Conservation (phyloP, 2,329 filamentous ascomycete species). For the Fusarium globosum region DNA sequence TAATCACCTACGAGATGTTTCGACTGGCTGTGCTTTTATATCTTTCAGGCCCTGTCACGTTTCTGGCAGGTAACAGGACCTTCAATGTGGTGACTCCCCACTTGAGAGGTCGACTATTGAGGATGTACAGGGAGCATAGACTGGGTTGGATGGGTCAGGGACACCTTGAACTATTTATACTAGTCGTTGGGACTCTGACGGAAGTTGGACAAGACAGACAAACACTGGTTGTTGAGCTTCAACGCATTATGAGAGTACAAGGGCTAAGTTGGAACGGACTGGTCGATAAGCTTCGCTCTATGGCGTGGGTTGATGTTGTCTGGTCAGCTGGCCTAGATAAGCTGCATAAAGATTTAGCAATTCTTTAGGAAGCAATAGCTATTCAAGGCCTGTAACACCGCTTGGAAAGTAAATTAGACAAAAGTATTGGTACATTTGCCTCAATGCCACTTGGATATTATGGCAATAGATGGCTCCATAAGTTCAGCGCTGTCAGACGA, state of each 20-base stretch:
- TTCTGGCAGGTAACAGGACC: not conserved
- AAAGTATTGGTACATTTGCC: too few relatives aligned
- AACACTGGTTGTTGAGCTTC: accelerated
- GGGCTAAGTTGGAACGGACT: not conserved
- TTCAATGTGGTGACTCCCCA: not conserved
- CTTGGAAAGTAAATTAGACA: too few relatives aligned
- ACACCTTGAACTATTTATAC: not conserved
- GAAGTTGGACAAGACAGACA: not conserved
- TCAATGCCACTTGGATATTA: too few relatives aligned
- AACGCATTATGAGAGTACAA: accelerated
- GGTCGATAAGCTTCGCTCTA: not conserved
- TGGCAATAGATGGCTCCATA: too few relatives aligned
- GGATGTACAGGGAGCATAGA: not conserved
- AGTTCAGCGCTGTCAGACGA: too few relatives aligned
- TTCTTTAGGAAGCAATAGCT: too few relatives aligned
- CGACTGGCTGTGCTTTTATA: accelerated
- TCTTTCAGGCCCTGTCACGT: not conserved
- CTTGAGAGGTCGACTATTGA: not conserved
- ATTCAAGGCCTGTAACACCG: too few relatives aligned
- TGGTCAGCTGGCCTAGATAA: not conserved
- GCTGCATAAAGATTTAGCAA: not conserved
- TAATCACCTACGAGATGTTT: not conserved
- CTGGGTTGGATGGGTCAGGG: accelerated
- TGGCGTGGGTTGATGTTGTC: not conserved
- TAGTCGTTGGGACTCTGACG: not conserved